A percentile compares a stretch with the other conserved stretches of the same genome.
phyloP scores from a whole-genome alignment of 2,329 filamentous ascomycete genomes.

The Dendryphion nanum region DNA sequence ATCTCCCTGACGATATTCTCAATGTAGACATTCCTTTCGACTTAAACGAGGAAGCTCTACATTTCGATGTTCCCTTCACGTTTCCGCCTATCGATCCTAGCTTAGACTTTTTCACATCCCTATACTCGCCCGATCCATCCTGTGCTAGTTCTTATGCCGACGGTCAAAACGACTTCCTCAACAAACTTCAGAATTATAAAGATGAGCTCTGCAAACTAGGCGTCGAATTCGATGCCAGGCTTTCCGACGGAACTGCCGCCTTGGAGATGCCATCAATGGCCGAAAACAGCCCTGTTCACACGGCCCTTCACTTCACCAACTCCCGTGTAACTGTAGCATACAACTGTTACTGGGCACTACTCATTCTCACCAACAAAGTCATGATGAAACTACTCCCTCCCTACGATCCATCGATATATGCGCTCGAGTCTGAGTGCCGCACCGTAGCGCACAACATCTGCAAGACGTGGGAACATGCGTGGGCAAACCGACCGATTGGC shows the following conservation, averaged over 20 bases:
- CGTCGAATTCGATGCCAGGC: slow-evolving; percentile 18
- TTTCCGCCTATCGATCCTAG: slow-evolving; percentile 11
- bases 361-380: slow-evolving; percentile 30
- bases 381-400: slow-evolving; percentile 27
- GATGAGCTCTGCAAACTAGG: slow-evolving; percentile 18
- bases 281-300: slow-evolving; percentile 17
- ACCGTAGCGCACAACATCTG: slow-evolving; percentile 29
- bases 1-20: slow-evolving; percentile 2
- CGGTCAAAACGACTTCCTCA: slow-evolving; percentile 15
- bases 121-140: slow-evolving; percentile 8
- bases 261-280: slow-evolving; percentile 19
- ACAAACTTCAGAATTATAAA: slow-evolving; percentile 24
- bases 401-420: slow-evolving; percentile 17
- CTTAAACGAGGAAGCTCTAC: slow-evolving; percentile 1
- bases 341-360: slow-evolving; percentile 31
- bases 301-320: slow-evolving; percentile 27
- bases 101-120: slow-evolving; percentile 14
- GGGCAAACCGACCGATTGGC: slow-evolving; percentile 30
- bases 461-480: slow-evolving; percentile 36
- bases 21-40: slow-evolving; percentile 1
- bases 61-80: slow-evolving; percentile 9
- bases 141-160: slow-evolving; percentile 3
- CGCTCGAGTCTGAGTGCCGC: slow-evolving; percentile 26
- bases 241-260: slow-evolving; percentile 19
- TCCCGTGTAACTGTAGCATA: slow-evolving; percentile 32